Base-by-base conservation (phyloP, 2,329 filamentous ascomycete genomes). In the Lachnellula cervina region DNA sequence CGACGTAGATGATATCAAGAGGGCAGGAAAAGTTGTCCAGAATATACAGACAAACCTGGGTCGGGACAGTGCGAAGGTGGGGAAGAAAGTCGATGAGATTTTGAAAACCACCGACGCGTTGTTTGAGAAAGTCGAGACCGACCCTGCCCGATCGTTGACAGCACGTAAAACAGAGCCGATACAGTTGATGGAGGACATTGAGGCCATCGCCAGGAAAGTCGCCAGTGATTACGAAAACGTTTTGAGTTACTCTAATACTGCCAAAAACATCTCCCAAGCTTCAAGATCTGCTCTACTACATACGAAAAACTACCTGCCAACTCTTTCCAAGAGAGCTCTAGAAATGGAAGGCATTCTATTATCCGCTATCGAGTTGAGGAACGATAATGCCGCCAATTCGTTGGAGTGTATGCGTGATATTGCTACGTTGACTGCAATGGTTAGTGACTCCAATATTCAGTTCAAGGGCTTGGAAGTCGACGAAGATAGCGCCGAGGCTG, bases 151-250 rank as follows among this genome's bases (percentile, higher is more conserved):
- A 49, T 87, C 79, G 21, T 73, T 80, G 5, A 69, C 84, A 47
- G 74, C 77, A 17, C 84, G 83, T 57, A 76, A 76, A 43, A 79
- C 83, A 49, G 88, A 92, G 61, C 80, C 87, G 5, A 72, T 76
- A 21, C 84, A 87, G 59, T 76, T 96, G 6, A 77, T 94, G 49
- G 82, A 90, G 59, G 94, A 97, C 69, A 90, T 97, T 44, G 87
- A 93, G 68, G 87, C 89, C 0, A 79, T 97, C 54, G 86, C 86
- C 51, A 90, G 85, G 65, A 97, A 97, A 72, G 88, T 99, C 49
- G 84, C 86, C 48, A 89, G 87, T 5, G 94, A 97, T 71, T 89
- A 90, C 67, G 87, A 91, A 63, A 86, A 89, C 62, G 83, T 90
- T 11, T 76, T 90, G 45, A 79, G 81, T 5, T 86, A 91, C 60